Conservation (phyloP, 352 stramenopile genomes). For the Phytophthora europaea region DNA sequence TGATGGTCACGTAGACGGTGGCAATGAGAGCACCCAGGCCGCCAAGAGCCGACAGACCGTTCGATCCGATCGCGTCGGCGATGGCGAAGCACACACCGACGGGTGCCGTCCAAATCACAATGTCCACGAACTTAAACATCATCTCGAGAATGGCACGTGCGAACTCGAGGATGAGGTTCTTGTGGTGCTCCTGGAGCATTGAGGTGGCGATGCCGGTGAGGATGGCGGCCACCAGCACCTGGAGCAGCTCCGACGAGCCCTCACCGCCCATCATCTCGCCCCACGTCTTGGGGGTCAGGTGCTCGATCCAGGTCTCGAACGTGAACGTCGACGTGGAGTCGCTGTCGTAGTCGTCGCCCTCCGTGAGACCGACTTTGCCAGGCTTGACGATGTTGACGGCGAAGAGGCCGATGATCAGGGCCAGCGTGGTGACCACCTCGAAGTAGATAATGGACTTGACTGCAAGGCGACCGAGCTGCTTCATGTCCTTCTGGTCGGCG, state of each 20-base stretch:
- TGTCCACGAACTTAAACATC: slow-evolving; percentile 66
- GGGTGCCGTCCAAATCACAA: slow-evolving; percentile 57
- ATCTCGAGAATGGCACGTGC: slow-evolving; percentile 49
- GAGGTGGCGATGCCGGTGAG: slow-evolving; percentile 47
- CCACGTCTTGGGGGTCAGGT: slow-evolving; percentile 64
- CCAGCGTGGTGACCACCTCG: slow-evolving; percentile 55
- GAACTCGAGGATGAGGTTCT: slow-evolving; percentile 42
- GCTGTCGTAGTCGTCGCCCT: slow-evolving; percentile 39
- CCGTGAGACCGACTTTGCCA: slow-evolving; percentile 34
- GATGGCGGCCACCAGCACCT: slow-evolving; percentile 51
- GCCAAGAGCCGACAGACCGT: slow-evolving; percentile 44
- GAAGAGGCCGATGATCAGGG: slow-evolving; percentile 50
- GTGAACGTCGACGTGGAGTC: slow-evolving; percentile 35
- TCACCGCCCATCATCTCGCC: slow-evolving; percentile 62
- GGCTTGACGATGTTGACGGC: slow-evolving; percentile 60
- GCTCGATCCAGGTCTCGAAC: slow-evolving; percentile 53
- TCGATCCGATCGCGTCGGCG: slow-evolving; percentile 48
- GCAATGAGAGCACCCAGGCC: slow-evolving; percentile 40
- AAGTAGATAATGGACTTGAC: slow-evolving; percentile 69
- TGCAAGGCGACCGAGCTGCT: slow-evolving; percentile 51
- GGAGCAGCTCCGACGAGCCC: slow-evolving; percentile 52
- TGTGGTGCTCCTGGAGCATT: slow-evolving; percentile 33
- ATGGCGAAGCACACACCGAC: slow-evolving; percentile 56
- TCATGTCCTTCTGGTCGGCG: slow-evolving; percentile 50
- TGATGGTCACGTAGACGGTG: slow-evolving; percentile 44